Evolutionary conservation across 2,329 filamentous ascomycete species (phyloP).

Genomic region (Apiospora malaysiana): DNA sequence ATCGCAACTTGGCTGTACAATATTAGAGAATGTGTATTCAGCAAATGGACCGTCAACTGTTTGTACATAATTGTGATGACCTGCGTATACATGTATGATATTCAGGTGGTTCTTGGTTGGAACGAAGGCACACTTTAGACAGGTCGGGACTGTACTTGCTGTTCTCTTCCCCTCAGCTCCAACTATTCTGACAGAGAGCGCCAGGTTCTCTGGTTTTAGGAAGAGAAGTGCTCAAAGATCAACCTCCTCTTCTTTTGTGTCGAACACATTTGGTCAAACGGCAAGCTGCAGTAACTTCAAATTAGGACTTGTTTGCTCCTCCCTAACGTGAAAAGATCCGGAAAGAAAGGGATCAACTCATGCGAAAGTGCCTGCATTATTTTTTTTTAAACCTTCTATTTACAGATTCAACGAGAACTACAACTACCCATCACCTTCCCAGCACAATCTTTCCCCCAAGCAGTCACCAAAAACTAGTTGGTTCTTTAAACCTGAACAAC

Average conservation of each 20-base stretch:
- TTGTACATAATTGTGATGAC: background rate
- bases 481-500: background rate
- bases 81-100: background rate
- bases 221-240: background rate
- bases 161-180: background rate
- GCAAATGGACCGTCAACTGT: background rate
- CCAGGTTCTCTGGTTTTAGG: background rate
- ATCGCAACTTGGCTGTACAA: background rate
- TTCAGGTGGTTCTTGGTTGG: background rate
- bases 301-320: background rate
- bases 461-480: background rate
- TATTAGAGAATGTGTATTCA: background rate
- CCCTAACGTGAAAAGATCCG: background rate
- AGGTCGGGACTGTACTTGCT: background rate
- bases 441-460: background rate
- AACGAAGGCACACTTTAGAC: too few species aligned
- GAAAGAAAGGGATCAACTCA: too few species aligned
- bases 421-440: background rate
- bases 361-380: background rate
- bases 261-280: background rate
- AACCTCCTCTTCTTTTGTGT: background rate
- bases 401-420: background rate
- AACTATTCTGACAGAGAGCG: background rate
- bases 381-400: background rate
- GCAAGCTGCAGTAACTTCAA: constrained; percentile 16